A percentile compares a stretch with the other conserved stretches of the same genome.
phyloP scores from a whole-genome alignment of 306 rosid species.

The Senna siamea region DNA sequence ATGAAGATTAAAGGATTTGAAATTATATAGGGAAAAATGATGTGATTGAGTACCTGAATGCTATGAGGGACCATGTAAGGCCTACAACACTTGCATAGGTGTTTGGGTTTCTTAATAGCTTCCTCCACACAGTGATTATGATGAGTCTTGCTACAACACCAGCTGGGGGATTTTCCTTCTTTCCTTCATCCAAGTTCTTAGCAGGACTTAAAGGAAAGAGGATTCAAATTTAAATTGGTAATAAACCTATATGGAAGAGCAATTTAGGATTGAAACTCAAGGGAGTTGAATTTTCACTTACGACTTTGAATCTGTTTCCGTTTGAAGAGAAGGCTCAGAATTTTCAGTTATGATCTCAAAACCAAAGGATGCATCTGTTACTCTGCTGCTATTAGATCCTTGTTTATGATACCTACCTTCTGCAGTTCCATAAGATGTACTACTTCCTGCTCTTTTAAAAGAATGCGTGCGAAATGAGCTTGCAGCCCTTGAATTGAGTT shows the following conservation, averaged over 20 bases:
- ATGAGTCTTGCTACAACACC: slow-evolving; percentile 63
- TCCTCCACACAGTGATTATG: slow-evolving; percentile 64
- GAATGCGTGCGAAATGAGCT: slow-evolving; percentile 3
- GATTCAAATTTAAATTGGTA: not conserved
- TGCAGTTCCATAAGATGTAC: not conserved
- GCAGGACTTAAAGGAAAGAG: not conserved
- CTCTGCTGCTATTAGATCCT: slow-evolving; percentile 5
- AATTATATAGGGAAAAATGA: not conserved
- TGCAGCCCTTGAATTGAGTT: slow-evolving; percentile 10
- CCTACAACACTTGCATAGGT: slow-evolving; percentile 64
- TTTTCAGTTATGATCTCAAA: slow-evolving; percentile 6
- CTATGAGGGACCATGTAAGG: slow-evolving; percentile 62
- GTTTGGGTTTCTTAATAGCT: slow-evolving; percentile 61
- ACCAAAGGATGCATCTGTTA: slow-evolving; percentile 2
- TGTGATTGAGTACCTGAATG: slow-evolving; percentile 46
- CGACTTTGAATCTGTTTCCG: not conserved
- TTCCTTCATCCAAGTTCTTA: slow-evolving; percentile 30
- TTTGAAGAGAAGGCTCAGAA: slow-evolving; percentile 7
- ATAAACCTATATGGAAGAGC: not conserved
- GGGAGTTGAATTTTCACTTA: too few species aligned
- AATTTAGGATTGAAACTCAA: not conserved
- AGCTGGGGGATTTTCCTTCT: slow-evolving; percentile 58
- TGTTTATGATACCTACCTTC: not conserved
- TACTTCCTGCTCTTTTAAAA: not conserved
- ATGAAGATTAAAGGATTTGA: not conserved